Base-by-base conservation (phyloP, 1,139 yeast species). In the Lodderomyces pseudojiufengensis region DNA sequence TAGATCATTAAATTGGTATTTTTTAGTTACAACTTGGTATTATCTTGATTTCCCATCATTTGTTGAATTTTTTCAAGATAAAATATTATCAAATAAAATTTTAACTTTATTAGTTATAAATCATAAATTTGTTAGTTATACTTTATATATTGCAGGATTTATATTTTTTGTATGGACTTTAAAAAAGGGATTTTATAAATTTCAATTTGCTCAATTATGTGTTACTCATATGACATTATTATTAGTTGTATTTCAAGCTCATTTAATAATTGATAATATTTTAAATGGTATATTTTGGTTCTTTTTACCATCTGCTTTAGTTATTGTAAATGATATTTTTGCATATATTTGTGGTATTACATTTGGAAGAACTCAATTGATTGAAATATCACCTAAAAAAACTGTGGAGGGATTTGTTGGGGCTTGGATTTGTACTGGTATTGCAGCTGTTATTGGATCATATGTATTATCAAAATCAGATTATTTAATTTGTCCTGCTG, bases 321-420 rank as follows among this genome's bases (percentile, higher is more conserved):
- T 92, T 33, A 86, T 92, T 49, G 85, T 88, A 40, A 92, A 92
- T 59, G 99, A 92, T 57, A 88, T 90, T 38, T 90, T 88, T 70
- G 98, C 99, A 24, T 92, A 92, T 57, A 70, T 92, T 41, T 92
- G 97, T 65, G 99, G 99, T 34, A 92, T 92, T 48, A 86, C 97
- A 1, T 88, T 92, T 64, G 99, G 99, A 35, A 78, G 74, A 46
- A 90, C 97, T 33, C 96, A 86, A 55, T 76, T 92, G 52, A 87
- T 94, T 52, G 90, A 85, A 40, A 86, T 92, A 46, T 86, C 96
- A 11, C 98, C 99, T 35, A 92, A 92, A 61, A 92, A 92, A 65
- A 92, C 99, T 1, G 90, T 90, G 20, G 99, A 92, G 63, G 99
- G 99, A 3, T 92, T 92, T 55, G 65, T 90, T 32, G 99, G 99